These are phyloP conservation scores for Collybia mongolica DNA, from an alignment of 768 basidiomycete species.

Conservation along the genomic window DNA sequence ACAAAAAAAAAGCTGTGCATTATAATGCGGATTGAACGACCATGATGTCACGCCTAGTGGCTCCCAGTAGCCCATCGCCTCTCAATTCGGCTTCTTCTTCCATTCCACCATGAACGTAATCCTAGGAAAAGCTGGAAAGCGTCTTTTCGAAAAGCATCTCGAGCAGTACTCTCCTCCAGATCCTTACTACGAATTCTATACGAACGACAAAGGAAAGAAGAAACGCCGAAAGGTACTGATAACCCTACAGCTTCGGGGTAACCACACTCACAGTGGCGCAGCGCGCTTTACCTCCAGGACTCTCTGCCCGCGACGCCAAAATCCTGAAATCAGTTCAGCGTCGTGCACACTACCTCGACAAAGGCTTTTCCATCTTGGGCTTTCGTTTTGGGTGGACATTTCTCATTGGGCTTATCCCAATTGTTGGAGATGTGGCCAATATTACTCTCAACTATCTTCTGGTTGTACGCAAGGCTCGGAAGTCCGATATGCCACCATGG, in stretches of 20 bases:
- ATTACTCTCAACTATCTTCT: slow-evolving; percentile 70
- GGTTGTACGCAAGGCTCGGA: slow-evolving; percentile 69
- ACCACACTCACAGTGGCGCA: slow-evolving; percentile 18
- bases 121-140: slow-evolving; percentile 47
- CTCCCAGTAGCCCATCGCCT: not conserved
- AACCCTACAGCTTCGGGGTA: not conserved
- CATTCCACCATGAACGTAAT: slow-evolving; percentile 25
- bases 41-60: not conserved
- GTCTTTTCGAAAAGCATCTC: slow-evolving; percentile 64
- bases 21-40: not conserved
- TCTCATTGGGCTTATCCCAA: slow-evolving; percentile 72
- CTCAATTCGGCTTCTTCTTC: not conserved
- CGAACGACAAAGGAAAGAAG: slow-evolving; percentile 53
- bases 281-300: slow-evolving; percentile 73
- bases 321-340: slow-evolving; percentile 74
- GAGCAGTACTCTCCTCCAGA: slow-evolving; percentile 69
- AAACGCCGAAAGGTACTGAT: slow-evolving; percentile 54
- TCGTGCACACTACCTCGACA: slow-evolving; percentile 85
- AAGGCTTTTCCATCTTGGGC: slow-evolving; percentile 78
- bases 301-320: slow-evolving; percentile 71
- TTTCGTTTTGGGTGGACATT: slow-evolving; percentile 87
- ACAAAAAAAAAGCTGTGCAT: too few relatives aligned
- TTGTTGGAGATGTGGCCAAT: slow-evolving; percentile 66
- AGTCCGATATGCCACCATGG: slow-evolving; percentile 70
- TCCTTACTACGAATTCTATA: slow-evolving; percentile 69